Evolutionary conservation across 2,329 filamentous ascomycete species (phyloP), one percentile per base, ranked within the genome.

Genomic region (Cladosporium halotolerans): DNA sequence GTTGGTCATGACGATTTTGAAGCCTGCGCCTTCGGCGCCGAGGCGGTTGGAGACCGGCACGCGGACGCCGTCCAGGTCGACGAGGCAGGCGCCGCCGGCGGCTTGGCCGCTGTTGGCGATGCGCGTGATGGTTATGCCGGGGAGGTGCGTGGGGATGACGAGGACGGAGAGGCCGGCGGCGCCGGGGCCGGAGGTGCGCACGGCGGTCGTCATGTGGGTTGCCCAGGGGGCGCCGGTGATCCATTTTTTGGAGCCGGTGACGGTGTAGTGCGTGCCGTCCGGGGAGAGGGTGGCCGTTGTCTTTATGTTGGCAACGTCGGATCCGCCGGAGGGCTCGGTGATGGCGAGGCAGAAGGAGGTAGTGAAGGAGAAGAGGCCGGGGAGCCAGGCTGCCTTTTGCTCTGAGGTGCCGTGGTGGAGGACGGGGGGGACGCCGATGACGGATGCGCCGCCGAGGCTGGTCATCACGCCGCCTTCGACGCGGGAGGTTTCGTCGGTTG

Each of bases 41-140:
- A 84, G 59, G 1, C 81, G 68, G 52, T 82, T 79, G 23, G 73
- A 71, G 0, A 70, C 71, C 0, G 80, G 79, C 0, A 84, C 80
- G 13, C 67, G 59, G 2, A 83, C 79, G 54, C 81, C 70, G 43
- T 82, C 79, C 16, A 83, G 70, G 16, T 77, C 75, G 45, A 83
- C 73, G 34, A 61, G 43, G 1, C 60, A 63, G 60, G 55, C 73
- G 64, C 82, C 82, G 39, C 82, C 83, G 4, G 81, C 82, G 60
- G 82, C 79, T n/a, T 85, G 81, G 3, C 84, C 84, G 23, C 78
- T 82, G 65, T 87, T 86, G 49, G 77, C 68, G 66, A 86, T 84
- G 47, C 73, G 76, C 16, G 79, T 72, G 47, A 73, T 72, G 1
- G 72, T 70, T 6, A 84, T 68, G n/a, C 81, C 81, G 2, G 72